A percentile compares a stretch with the other conserved stretches of the same genome.
Conservation (phyloP, 108 stramenopile genomes). For the Skeletonema menzelii region DNA sequence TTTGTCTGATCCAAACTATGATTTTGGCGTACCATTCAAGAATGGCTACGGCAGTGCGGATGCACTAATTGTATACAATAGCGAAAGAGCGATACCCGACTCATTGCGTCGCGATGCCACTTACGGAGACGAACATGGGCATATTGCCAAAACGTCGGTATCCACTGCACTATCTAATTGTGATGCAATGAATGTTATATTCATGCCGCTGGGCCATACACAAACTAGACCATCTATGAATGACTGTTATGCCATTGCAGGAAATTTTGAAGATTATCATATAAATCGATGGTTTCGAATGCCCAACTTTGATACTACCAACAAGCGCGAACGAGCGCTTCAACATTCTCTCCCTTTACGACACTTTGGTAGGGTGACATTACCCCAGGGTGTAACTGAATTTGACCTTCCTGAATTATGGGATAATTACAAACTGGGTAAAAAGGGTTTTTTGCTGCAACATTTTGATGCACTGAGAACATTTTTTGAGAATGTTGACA, state of each 20-base stretch:
- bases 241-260: slow-evolving; percentile 33
- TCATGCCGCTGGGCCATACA: slow-evolving; percentile 8
- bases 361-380: slow-evolving; percentile 36
- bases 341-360: slow-evolving; percentile 31
- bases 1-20: slow-evolving; percentile 8
- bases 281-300: slow-evolving; percentile 46
- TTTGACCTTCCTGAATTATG: slow-evolving; percentile 34
- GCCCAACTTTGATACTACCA: slow-evolving; percentile 18
- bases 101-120: slow-evolving; percentile 2
- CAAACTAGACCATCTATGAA: background rate
- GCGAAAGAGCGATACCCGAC: slow-evolving; percentile 17
- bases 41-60: slow-evolving; percentile 17
- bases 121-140: slow-evolving; percentile 9
- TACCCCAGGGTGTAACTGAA: slow-evolving; percentile 19
- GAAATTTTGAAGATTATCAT: slow-evolving; percentile 48
- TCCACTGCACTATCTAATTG: slow-evolving; percentile 36
- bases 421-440: slow-evolving; percentile 4
- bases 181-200: slow-evolving; percentile 41
- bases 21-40: slow-evolving; percentile 42
- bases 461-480: slow-evolving; percentile 40
- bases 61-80: slow-evolving; percentile 45
- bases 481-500: slow-evolving; percentile 40
- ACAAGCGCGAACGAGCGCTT: slow-evolving; percentile 19
- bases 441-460: slow-evolving; percentile 34
- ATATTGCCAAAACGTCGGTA: slow-evolving; percentile 26